Percentiles rank a stretch among this genome's conserved stretches.
Evolutionary conservation across 208 protist genomes (phyloP).

Genomic region (Leishmania tropica): DNA sequence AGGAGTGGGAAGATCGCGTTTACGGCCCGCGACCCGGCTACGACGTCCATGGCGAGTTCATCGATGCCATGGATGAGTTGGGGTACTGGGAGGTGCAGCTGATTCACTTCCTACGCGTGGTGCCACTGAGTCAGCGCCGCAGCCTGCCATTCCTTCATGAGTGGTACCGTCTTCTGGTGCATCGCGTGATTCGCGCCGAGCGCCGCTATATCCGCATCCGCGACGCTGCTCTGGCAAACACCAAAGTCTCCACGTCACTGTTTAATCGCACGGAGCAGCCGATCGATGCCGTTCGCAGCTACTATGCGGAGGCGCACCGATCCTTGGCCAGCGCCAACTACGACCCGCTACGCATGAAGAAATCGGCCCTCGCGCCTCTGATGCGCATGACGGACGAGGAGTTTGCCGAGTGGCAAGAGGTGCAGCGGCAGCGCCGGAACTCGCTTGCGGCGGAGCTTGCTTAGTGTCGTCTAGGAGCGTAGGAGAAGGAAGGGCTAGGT

Average conservation of each 20-base stretch:
- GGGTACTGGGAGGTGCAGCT: conserved; percentile 73
- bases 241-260: conserved; percentile 32
- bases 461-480: conserved; percentile 13
- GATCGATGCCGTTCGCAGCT: conserved; percentile 53
- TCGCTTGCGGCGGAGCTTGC: conserved; percentile 56
- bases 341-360: conserved; percentile 83
- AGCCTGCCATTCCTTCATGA: conserved; percentile 81
- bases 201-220: conserved; percentile 65
- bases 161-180: conserved; percentile 66
- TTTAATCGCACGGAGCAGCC: conserved; percentile 69
- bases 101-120: conserved; percentile 63
- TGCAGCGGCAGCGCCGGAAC: conserved; percentile 55
- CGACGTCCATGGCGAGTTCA: conserved; percentile 66
- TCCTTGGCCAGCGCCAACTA: conserved; percentile 81
- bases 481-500: not conserved
- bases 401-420: conserved; percentile 73
- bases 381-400: conserved; percentile 73
- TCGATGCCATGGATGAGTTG: conserved; percentile 82
- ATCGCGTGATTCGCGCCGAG: conserved; percentile 77
- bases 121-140: conserved; percentile 68
- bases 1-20: conserved; percentile 52
- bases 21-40: conserved; percentile 64
- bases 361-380: conserved; percentile 63
- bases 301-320: conserved; percentile 80
- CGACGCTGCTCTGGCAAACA: conserved; percentile 40